phyloP scores from a whole-genome alignment of 768 basidiomycete species.

The Rhizopogon roseolus region DNA sequence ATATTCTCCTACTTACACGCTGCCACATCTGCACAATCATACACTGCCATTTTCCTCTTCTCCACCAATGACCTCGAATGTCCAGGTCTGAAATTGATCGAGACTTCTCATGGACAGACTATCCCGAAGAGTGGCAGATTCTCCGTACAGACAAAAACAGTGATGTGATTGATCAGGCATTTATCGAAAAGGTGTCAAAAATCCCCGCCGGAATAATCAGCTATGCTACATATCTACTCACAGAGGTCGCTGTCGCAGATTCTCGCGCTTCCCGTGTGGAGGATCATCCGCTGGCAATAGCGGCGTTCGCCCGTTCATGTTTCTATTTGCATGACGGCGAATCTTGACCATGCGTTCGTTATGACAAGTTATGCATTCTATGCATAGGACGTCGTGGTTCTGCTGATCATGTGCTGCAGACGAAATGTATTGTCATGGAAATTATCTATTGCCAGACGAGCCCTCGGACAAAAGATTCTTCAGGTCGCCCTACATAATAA shows the following conservation, averaged over 20 bases:
- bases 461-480: no score
- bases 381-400: no score
- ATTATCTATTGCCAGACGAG: no score
- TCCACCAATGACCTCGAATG: no score
- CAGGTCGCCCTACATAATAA: no score
- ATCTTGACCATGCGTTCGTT: conserved; percentile 96
- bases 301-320: conserved; percentile 47
- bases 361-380: conserved; percentile 99
- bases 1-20: no score
- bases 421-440: no score
- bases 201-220: background rate
- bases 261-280: conserved; percentile 20
- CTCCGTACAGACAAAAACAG: conserved; percentile 10
- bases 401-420: no score
- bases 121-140: conserved; percentile 21
- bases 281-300: conserved; percentile 14
- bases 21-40: no score
- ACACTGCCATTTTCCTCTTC: no score
- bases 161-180: conserved; percentile 5
- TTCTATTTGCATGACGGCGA: conserved; percentile 82
- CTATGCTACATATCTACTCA: conserved; percentile 23
- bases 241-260: conserved; percentile 34
- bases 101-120: conserved; percentile 17
- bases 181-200: conserved; percentile 6
- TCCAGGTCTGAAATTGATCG: no score